Evolutionary conservation across 768 basidiomycete genomes (phyloP), one percentile per base, ranked within the genome.

Genomic region (Amanita fuliginea): DNA sequence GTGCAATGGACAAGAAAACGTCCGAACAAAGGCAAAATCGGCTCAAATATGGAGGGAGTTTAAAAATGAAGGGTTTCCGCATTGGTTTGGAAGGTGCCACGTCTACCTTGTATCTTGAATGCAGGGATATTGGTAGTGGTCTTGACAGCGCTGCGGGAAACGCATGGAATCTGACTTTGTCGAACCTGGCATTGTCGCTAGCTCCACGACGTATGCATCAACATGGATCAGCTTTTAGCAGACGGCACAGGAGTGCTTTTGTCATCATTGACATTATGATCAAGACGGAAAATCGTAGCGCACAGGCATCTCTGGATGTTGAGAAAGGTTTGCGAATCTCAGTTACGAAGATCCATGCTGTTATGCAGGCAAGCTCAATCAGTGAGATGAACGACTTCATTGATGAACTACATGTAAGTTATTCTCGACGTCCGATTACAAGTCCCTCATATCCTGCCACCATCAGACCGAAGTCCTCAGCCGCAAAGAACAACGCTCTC

Each of bases 361-460:
- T 95, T 30, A 83, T 96, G 85, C 92, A 93, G 62, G 84, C 94
- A 8, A 89, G 88, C 54, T 94, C 95, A 0, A 83, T 97, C 45
- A 84, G 85, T 18, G 88, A 95, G 60, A 69, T 97, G 6, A 88
- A 85, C 13, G 94, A 97, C 60, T 89, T 92, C 54, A 64, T 91
- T 35, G 91, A 95, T 59, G 75, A 90, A 56, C 69, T 90, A 36
- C 89, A 88, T 74, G 89, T 84, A 67, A 50, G 42, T 32, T 34
- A 26, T 55, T 24, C 28, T 16, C 41, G 40, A 42, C 53, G 28
- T 41, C 28, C 48, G 28, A 21, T 14, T 18, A 18, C 24, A 21
- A 30, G 34, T 30, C 26, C 37, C 39, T 47, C 4, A 39, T 16
- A 9, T 19, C 4, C 34, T 41, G n/a, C 8, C 32, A 30, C 8